Evolutionary conservation across 2,329 filamentous ascomycete species (phyloP), one percentile per base, ranked within the genome.

Genomic region (Teratosphaeria destructans): DNA sequence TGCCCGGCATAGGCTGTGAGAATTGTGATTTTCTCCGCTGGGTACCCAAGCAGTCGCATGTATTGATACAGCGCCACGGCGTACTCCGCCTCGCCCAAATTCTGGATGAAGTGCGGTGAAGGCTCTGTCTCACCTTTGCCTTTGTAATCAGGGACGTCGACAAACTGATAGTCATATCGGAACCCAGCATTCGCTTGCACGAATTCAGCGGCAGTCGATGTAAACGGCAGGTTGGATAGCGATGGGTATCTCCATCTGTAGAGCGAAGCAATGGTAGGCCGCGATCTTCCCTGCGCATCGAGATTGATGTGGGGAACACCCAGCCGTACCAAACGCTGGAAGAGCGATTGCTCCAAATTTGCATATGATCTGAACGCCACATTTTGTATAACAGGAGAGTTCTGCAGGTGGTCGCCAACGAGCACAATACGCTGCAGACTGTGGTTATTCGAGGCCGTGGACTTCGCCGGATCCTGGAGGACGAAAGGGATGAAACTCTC

Each of bases 41-140:
- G 90, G 67, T 99, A 99, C 19, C 93, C 94, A 4, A 99, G 84
- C 23, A 99, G 79, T 23, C 94, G 87, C 94, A 99, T 97, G 73
- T 97, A 99, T 76, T 96, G 91, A 76, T 86, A 99, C 34, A 99
- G 82, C 3, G 94, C 94, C 29, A 97, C 94, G 2, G 91, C 89
- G 72, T 97, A 99, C 75, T 99, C 95, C 2, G 94, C 94, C 75
- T 99, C 94, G 54, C 94, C 94, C 53, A 97, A 77, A 69, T 99
- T 99, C 73, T 97, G 93, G 58, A 97, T 87, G 73, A 96, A 99
- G 74, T 97, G 93, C 26, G 93, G 90, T 27, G 87, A 89, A 0
- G 94, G 94, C 71, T 96, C 91, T 56, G 84, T 83, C 76, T 99
- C 94, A 56, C 94, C 94, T 60, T 81, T 81, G 39, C 89, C 91